These are phyloP conservation scores for Meripilus lineatus DNA, from an alignment of 1,284 basidiomycete genomes.

Conservation along the genomic window DNA sequence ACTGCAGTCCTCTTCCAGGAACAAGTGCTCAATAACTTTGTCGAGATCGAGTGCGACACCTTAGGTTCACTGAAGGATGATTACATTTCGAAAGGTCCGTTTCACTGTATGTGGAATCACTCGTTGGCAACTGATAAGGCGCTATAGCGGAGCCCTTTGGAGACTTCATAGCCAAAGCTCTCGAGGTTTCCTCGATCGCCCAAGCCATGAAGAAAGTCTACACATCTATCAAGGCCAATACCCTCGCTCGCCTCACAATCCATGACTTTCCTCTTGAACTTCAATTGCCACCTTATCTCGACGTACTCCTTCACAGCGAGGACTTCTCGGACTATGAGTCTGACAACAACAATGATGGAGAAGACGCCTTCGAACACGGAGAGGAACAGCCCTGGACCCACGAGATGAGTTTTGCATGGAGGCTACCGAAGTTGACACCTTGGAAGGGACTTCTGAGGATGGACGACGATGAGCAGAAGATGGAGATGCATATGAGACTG, in stretches of 20 bases:
- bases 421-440: conserved; percentile 72
- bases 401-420: conserved; percentile 66
- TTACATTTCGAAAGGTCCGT: conserved; percentile 52
- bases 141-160: conserved; percentile 50
- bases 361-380: conserved; percentile 41
- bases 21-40: conserved; percentile 79
- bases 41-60: conserved; percentile 70
- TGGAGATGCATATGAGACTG: conserved; percentile 56
- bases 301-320: conserved; percentile 60
- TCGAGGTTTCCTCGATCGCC: conserved; percentile 68
- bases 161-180: conserved; percentile 51
- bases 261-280: conserved; percentile 75
- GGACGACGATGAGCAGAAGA: conserved; percentile 50
- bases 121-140: conserved; percentile 1
- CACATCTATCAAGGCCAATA: conserved; percentile 65
- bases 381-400: conserved; percentile 54
- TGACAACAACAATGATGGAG: conserved; percentile 37
- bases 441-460: conserved; percentile 90
- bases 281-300: conserved; percentile 76
- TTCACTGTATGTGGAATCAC: neutral
- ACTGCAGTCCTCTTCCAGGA: conserved; percentile 87
- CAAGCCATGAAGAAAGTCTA: conserved; percentile 70
- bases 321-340: conserved; percentile 39
- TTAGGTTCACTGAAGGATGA: conserved; percentile 69
- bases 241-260: conserved; percentile 72